A percentile compares a stretch with the other conserved stretches of the same genome.
These are phyloP conservation scores for Kuraishia ogatae DNA, from an alignment of 805 yeast species.

Conservation along the genomic window DNA sequence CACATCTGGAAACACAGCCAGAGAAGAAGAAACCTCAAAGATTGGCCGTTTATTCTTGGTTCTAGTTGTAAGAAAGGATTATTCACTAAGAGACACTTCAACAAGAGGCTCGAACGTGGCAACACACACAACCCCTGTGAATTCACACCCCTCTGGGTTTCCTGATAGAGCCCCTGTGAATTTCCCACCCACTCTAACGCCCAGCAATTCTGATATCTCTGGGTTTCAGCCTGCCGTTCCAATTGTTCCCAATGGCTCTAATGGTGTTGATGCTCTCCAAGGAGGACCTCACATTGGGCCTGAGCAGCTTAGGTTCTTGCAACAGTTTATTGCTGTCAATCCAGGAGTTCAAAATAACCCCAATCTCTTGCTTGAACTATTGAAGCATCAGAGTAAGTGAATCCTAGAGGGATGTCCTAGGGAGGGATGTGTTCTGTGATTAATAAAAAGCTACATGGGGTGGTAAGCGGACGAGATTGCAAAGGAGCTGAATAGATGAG, in stretches of 20 bases:
- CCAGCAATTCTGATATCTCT: neutral
- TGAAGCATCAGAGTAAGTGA: neutral
- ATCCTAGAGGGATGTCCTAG: neutral
- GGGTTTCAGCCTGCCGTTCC: neutral
- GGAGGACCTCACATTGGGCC: neutral
- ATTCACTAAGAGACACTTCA: too few species aligned
- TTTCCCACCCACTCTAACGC: neutral
- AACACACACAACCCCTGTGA: too few species aligned
- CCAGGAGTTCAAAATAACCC: conserved; percentile 19
- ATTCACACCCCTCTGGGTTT: neutral
- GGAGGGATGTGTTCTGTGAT: too few species aligned
- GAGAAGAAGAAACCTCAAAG: neutral
- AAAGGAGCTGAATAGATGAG: too few species aligned
- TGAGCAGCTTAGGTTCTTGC: conserved; percentile 9
- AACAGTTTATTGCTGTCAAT: conserved; percentile 11
- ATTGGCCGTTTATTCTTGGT: conserved; percentile 15
- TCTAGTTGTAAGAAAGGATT: conserved; percentile 18
- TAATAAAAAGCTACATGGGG: too few species aligned
- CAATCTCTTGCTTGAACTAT: neutral
- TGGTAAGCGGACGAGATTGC: too few species aligned
- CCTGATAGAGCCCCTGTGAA: too few species aligned
- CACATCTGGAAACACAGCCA: neutral
- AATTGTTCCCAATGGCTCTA: neutral
- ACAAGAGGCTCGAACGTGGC: too few species aligned
- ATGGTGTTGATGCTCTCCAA: neutral